Evolutionary conservation across 2,329 filamentous ascomycete genomes (phyloP).

Genomic region (Xenosphaeropsis pyriputrescens): DNA sequence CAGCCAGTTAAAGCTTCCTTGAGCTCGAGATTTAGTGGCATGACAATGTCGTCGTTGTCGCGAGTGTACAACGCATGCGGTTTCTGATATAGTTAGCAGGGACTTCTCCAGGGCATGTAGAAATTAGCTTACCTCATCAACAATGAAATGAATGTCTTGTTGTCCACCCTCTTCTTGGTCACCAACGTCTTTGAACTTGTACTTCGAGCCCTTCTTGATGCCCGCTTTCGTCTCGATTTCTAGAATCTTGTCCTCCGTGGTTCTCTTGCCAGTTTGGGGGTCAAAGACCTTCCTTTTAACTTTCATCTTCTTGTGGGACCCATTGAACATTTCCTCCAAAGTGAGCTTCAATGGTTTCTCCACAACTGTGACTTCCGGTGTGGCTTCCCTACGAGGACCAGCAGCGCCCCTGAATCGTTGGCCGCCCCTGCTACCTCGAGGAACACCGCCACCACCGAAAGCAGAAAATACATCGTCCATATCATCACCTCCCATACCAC

Average conservation of each 20-base stretch:
- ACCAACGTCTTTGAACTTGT: slow-evolving; percentile 95
- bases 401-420: slow-evolving; percentile 13
- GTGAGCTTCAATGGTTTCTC: slow-evolving; percentile 70
- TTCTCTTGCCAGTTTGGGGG: slow-evolving; percentile 62
- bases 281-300: slow-evolving; percentile 96
- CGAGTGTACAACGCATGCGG: slow-evolving; percentile 71
- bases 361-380: slow-evolving; percentile 80
- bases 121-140: slow-evolving; percentile 63
- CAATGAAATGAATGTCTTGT: slow-evolving; percentile 88
- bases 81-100: slow-evolving; percentile 53
- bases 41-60: slow-evolving; percentile 75
- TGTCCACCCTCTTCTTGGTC: slow-evolving; percentile 94
- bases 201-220: slow-evolving; percentile 92
- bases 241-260: slow-evolving; percentile 75
- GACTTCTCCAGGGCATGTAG: neutral
- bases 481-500: slow-evolving; percentile 22
- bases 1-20: slow-evolving; percentile 94
- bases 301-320: slow-evolving; percentile 91
- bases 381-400: slow-evolving; percentile 28
- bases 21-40: slow-evolving; percentile 66
- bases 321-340: slow-evolving; percentile 78
- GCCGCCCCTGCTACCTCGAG: slow-evolving; percentile 24
- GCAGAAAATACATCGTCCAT: slow-evolving; percentile 40
- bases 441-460: slow-evolving; percentile 29
- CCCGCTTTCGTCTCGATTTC: slow-evolving; percentile 94